phyloP scores from a whole-genome alignment of 2,329 filamentous ascomycete genomes.

The Colletotrichum tropicicola region DNA sequence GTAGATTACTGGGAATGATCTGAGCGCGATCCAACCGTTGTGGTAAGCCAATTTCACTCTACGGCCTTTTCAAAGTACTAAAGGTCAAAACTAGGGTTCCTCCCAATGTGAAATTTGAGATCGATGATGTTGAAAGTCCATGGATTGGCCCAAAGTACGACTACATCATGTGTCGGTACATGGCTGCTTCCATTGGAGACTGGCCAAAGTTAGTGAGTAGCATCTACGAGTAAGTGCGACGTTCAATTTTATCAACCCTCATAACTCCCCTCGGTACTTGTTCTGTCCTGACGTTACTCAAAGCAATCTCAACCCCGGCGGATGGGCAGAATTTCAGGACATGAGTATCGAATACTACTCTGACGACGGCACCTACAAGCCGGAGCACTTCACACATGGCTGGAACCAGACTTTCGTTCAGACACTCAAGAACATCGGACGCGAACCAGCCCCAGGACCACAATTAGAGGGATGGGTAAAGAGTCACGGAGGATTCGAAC shows the following conservation, averaged over 20 bases:
- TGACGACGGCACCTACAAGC: conserved; percentile 38
- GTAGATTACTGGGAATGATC: conserved; percentile 40
- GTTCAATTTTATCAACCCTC: neutral
- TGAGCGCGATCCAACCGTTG: conserved; percentile 40
- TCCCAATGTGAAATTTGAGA: conserved; percentile 45
- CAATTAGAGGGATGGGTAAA: conserved; percentile 39
- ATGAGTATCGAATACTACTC: conserved; percentile 37
- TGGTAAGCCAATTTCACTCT: conserved; percentile 28
- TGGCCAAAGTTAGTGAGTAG: conserved; percentile 36
- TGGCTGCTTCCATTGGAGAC: conserved; percentile 42
- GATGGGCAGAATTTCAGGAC: conserved; percentile 43
- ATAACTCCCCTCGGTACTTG: neutral
- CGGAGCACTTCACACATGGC: conserved; percentile 28
- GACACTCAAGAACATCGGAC: conserved; percentile 29
- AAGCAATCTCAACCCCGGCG: conserved; percentile 46
- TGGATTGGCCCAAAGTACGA: conserved; percentile 41
- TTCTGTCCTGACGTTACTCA: neutral
- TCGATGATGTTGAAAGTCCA: conserved; percentile 44
- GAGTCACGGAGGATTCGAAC: conserved; percentile 43
- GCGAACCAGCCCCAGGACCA: conserved; percentile 36
- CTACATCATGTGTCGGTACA: conserved; percentile 47
- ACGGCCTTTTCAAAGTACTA: neutral
- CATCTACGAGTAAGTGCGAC: conserved; percentile 33
- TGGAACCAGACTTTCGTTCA: conserved; percentile 35
- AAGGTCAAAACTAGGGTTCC: conserved; percentile 35